These are phyloP conservation scores for Lasiodiplodia hormozganensis DNA, from an alignment of 2,329 filamentous ascomycete species.

Conservation along the genomic window DNA sequence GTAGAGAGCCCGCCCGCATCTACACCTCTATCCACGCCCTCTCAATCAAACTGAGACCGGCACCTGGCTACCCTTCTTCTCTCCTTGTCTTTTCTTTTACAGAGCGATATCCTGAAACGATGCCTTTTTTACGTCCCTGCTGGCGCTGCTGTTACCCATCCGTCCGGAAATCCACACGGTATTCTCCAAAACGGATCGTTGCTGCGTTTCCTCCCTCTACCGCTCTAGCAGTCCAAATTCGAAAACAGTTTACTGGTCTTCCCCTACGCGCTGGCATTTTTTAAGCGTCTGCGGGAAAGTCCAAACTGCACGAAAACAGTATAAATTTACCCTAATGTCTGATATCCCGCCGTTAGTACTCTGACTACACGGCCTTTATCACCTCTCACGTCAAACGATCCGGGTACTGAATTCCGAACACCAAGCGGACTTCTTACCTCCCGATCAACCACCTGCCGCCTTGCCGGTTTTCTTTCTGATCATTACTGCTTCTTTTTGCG, in stretches of 20 bases:
- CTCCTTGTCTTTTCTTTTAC: conserved; percentile 9
- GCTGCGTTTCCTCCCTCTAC: background rate
- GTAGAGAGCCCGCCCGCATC: conserved; percentile 50
- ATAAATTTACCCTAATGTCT: conserved; percentile 24
- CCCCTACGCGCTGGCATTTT: background rate
- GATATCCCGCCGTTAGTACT: conserved; percentile 13
- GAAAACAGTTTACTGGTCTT: background rate
- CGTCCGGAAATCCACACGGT: background rate
- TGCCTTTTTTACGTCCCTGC: conserved; percentile 18
- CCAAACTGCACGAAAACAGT: conserved; percentile 10
- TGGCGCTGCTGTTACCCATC: conserved; percentile 3
- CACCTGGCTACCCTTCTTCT: background rate
- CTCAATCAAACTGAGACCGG: conserved; percentile 28
- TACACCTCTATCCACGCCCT: conserved; percentile 39
- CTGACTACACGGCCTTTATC: conserved; percentile 1
- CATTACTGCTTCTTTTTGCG: conserved; percentile 9
- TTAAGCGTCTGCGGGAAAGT: background rate
- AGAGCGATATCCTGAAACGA: conserved; percentile 28
- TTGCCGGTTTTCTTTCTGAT: background rate
- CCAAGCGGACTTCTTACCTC: conserved; percentile 2
- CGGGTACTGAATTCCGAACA: background rate
- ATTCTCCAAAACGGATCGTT: background rate
- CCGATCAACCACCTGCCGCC: background rate
- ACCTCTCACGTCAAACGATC: conserved; percentile 11
- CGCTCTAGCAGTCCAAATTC: conserved; percentile 2